These are phyloP conservation scores for Beta vulgaris DNA, from an alignment of 148 eudicot genomes.

Conservation along the genomic window DNA sequence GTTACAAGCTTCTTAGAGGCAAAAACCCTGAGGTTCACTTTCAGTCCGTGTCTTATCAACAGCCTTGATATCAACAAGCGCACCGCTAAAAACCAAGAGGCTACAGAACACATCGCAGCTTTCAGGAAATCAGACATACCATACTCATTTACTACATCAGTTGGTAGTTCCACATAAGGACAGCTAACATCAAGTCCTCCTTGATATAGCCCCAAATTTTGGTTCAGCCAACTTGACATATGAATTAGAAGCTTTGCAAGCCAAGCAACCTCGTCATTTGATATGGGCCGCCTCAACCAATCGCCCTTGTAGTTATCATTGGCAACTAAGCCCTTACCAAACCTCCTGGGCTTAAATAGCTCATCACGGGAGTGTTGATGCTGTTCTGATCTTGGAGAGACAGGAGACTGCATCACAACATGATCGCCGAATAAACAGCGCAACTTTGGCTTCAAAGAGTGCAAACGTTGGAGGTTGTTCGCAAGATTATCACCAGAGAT, in stretches of 20 bases:
- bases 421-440: conserved; percentile 57
- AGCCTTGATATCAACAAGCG: conserved; percentile 34
- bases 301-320: conserved; percentile 80
- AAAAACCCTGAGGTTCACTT: conserved; percentile 76
- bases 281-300: conserved; percentile 86
- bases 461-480: conserved; percentile 49
- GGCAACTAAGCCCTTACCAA: conserved; percentile 33
- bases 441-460: conserved; percentile 51
- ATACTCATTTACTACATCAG: conserved; percentile 37
- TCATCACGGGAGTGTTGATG: conserved; percentile 54
- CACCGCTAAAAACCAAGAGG: conserved; percentile 38
- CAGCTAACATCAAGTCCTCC: conserved; percentile 31
- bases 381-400: conserved; percentile 35
- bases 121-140: conserved; percentile 44
- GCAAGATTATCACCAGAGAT: conserved; percentile 56
- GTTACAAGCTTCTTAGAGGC: conserved; percentile 78
- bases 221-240: conserved; percentile 62
- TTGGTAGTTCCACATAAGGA: conserved; percentile 56
- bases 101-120: conserved; percentile 37
- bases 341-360: conserved; percentile 67
- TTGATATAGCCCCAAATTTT: conserved; percentile 57
- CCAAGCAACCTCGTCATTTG: conserved; percentile 86
- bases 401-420: conserved; percentile 32
- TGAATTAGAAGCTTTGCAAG: conserved; percentile 68
- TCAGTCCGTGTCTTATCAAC: conserved; percentile 69